Evolutionary conservation across 495 filamentous ascomycete species (phyloP).

Genomic region (Penicillium cataractarum): DNA sequence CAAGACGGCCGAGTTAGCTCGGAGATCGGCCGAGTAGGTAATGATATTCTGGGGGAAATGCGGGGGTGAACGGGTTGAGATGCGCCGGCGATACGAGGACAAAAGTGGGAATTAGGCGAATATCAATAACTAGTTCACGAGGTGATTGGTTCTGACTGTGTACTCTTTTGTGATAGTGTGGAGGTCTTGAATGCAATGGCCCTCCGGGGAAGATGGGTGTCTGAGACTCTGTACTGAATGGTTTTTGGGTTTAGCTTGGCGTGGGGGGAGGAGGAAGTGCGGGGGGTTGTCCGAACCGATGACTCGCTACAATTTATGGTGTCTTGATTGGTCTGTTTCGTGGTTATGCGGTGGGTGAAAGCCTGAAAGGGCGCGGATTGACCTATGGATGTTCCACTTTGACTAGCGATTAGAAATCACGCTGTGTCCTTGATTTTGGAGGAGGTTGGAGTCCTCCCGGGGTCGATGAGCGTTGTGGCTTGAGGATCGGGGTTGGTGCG

Average conservation of each 20-base stretch:
- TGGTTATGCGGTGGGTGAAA: not conserved
- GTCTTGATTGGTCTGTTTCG: not conserved
- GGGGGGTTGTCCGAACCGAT: not conserved
- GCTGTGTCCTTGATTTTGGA: not conserved
- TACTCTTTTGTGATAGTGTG: not conserved
- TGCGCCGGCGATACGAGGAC: constrained; percentile 13
- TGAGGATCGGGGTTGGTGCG: not conserved
- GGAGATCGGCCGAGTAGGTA: constrained; percentile 37
- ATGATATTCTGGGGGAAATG: constrained; percentile 24
- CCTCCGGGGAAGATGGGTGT: not conserved
- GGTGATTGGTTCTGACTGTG: not conserved
- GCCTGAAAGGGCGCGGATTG: not conserved
- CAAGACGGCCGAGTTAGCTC: constrained; percentile 20
- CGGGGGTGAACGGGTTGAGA: constrained; percentile 15
- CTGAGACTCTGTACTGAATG: not conserved
- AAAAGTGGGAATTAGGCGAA: not conserved
- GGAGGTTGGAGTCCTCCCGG: not conserved
- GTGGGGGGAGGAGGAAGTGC: not conserved
- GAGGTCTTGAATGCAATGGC: not conserved
- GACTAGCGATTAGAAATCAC: not conserved
- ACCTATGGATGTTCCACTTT: not conserved
- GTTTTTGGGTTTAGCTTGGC: not conserved
- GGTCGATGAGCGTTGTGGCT: not conserved
- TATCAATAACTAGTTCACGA: not conserved
- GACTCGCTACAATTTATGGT: not conserved